Evolutionary conservation across 352 stramenopile species (phyloP), one percentile per base, ranked within the genome.

Genomic region (Pythium aristosporum): DNA sequence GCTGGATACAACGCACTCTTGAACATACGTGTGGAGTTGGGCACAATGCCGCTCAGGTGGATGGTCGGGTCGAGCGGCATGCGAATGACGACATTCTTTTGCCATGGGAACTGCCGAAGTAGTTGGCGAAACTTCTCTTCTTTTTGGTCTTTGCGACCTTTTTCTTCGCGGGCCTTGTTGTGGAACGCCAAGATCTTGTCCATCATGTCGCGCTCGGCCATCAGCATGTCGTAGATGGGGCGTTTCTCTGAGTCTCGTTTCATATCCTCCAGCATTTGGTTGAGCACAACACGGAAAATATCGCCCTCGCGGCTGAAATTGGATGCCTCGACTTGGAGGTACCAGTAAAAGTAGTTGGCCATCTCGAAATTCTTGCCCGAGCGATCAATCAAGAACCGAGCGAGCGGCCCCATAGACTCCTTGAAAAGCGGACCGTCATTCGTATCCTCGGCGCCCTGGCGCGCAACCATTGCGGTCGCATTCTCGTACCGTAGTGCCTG

Each of bases 321-420:
- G 3, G 78, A 75, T 32, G 85, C 73, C 56, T 96, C 87, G 7
- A 94, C 87, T 52, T 93, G 88, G 11, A 92, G 52, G 49, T 92
- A 96, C 90, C 96, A 99, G 65, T 98, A 99, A n/a, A 99, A 91
- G 58, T 98, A 99, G 66, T 99, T 99, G 30, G 97, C 96, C 69
- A 99, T 90, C 57, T 98, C 84, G 57, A 99, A 94, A 61, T 97
- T 98, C 23, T 76, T 87, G 37, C 88, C 92, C 13, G 96, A 97
- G 20, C 97, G 87, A 47, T 92, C 82, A 64, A 99, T 98, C 28
- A 99, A 73, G 75, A 99, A 99, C 34, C 79, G 80, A 46, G 92
- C 96, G 6, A 99, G 74, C 1, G 90, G 77, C 8, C 87, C 83
- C 16, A 93, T 61, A 20, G 71, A 69, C 51, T 95, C 75, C 64